These are phyloP conservation scores for Raffaelea albimanens DNA, from an alignment of 2,329 filamentous ascomycete species.

Conservation along the genomic window DNA sequence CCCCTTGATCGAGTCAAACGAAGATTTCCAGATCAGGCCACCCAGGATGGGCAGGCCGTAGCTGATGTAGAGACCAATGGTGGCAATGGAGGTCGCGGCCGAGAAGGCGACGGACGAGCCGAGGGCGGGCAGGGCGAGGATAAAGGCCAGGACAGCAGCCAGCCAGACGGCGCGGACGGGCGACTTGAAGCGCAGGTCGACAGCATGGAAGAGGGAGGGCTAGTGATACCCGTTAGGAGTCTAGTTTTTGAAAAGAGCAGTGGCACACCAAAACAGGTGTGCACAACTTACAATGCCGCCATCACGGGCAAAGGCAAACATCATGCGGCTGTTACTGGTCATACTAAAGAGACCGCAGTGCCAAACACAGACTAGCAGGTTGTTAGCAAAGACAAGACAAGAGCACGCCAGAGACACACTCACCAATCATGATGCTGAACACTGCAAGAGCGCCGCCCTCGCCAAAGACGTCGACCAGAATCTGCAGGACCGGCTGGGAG, in stretches of 20 bases:
- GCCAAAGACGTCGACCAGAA: conserved; percentile 47
- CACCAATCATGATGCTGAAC: conserved; percentile 41
- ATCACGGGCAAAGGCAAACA: conserved; percentile 49
- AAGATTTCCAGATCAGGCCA: conserved; percentile 38
- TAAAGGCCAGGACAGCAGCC: conserved; percentile 42
- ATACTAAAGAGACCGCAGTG: conserved; percentile 50
- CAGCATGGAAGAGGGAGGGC: conserved; percentile 43
- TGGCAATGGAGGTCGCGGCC: conserved; percentile 50
- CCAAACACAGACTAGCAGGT: conserved; percentile 41
- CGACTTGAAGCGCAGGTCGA: conserved; percentile 37
- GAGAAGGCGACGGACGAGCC: conserved; percentile 46
- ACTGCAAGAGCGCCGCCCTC: conserved; percentile 44
- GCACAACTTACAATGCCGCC: conserved; percentile 34
- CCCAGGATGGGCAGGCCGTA: conserved; percentile 49
- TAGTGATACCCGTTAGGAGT: conserved; percentile 8
- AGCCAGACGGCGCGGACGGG: conserved; percentile 47
- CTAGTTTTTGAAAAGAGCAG: not conserved
- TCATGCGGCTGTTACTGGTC: conserved; percentile 49
- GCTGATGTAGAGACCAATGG: conserved; percentile 47
- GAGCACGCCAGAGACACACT: conserved; percentile 1
- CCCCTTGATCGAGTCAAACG: conserved; percentile 41
- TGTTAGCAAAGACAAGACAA: not conserved
- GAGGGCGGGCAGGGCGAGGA: conserved; percentile 44
- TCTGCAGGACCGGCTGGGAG: conserved; percentile 47
- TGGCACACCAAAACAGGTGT: not conserved